A percentile compares a stretch with the other conserved stretches of the same genome.
Evolutionary conservation across 176 grass and related monocot genomes (phyloP).

Genomic region (Eremochloa ophiuroides): DNA sequence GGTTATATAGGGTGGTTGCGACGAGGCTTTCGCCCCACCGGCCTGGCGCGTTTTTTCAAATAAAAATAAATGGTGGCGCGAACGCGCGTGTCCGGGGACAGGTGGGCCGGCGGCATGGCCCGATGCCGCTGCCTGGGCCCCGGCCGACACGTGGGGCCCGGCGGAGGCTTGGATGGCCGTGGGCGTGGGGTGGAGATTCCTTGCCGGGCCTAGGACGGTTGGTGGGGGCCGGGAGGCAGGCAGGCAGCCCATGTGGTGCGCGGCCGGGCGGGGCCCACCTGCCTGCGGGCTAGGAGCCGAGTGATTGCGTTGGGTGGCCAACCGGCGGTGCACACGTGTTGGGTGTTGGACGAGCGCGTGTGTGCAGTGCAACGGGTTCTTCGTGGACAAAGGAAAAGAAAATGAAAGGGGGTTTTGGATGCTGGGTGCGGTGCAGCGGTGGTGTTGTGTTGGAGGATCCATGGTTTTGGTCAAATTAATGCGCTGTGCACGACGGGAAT

Average conservation of each 20-base stretch:
- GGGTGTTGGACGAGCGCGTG: not conserved
- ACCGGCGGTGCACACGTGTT: not conserved
- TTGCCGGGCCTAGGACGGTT: constrained; percentile 27
- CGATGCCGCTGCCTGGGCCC: constrained; percentile 6
- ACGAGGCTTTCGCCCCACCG: not conserved
- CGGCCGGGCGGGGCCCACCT: not conserved
- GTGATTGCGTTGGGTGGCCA: not conserved
- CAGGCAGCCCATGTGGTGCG: constrained; percentile 41
- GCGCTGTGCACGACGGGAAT: not conserved
- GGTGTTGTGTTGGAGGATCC: not conserved
- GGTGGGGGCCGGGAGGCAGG: not conserved
- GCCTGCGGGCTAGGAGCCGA: not conserved
- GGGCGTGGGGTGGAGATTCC: constrained; percentile 9
- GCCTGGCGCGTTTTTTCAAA: not conserved
- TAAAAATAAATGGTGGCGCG: constrained; percentile 41
- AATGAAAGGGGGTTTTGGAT: not conserved
- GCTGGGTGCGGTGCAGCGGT: too few relatives aligned
- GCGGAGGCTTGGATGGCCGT: constrained; percentile 26
- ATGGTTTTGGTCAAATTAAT: not conserved
- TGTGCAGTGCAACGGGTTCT: not conserved
- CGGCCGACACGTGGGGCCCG: constrained; percentile 33
- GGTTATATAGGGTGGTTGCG: constrained; percentile 17
- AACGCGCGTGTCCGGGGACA: constrained; percentile 21
- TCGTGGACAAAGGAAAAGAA: not conserved
- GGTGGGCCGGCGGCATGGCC: not conserved